Base-by-base conservation (phyloP, 78 protist genomes). In the Acrasis kona region DNA sequence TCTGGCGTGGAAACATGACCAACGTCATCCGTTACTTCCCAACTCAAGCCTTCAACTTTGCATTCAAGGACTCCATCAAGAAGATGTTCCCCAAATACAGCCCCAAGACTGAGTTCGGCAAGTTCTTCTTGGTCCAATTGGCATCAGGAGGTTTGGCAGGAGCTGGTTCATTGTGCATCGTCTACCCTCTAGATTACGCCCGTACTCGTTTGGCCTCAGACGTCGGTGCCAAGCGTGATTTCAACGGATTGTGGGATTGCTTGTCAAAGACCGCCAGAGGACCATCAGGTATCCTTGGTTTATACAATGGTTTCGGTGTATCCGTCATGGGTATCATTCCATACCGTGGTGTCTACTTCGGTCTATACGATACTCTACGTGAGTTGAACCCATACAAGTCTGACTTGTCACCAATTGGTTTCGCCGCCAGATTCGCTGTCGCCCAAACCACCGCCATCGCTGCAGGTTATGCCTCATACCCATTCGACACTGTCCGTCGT, bases 71-170 rank as follows among this genome's bases (percentile, higher is more conserved):
- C 69, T 31, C 70, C 68, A 81, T 84, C 94, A 96, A 96, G 91
- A 39, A 39, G 32, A 35, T 91, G 68, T 94, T 96, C 79, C 78
- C 39, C 40, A 4, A 69, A 27, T 37, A 67, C 32, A 72, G 50
- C 30, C 41, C 69, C 68, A 77, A 81, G 64, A 68, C 19, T 50
- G 81, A 35, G 10, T 82, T 71, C 87, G 37, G 78, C 69, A 50
- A 35, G 72, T 87, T 58, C 79, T 89, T 94, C 78, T 57, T 50
- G 8, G 89, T 82, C 71, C 91, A 96, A 88, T 71, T 96, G 41
- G 89, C 92, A 28, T 90, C 97, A 6, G 99, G 99, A n/a, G 97
- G 98, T 70, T 79, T 82, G 29, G 99, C 99, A 36, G 99, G 99
- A 73, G 97, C 97, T 27, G 65, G 88, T 37, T 92, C 99, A 36